Percentiles rank a stretch among this genome's conserved stretches.
phyloP scores from a whole-genome alignment of 768 basidiomycete species.

The Amanita polypyramis region DNA sequence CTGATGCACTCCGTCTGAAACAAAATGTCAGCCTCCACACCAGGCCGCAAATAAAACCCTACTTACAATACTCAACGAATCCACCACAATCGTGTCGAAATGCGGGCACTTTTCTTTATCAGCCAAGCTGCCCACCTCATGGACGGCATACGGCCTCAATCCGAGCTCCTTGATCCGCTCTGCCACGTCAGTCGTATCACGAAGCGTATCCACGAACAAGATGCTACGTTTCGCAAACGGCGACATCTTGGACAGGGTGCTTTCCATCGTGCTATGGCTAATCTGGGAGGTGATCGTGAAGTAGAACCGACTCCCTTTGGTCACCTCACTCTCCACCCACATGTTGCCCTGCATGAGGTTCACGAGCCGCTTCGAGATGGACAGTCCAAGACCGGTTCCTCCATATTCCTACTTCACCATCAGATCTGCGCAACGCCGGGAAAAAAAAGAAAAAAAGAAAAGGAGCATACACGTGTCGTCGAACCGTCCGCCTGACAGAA shows the following conservation, averaged over 20 bases:
- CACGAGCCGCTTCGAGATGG: constrained; percentile 95
- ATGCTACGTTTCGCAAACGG: constrained; percentile 85
- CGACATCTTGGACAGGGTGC: constrained; percentile 66
- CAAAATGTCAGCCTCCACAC: neutral
- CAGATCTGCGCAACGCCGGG: neutral
- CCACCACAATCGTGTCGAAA: constrained; percentile 93
- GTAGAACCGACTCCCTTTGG: constrained; percentile 91
- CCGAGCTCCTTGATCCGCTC: constrained; percentile 71
- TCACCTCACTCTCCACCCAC: constrained; percentile 96
- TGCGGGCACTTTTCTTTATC: constrained; percentile 77
- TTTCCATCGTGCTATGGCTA: constrained; percentile 63
- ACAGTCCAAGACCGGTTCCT: constrained; percentile 91
- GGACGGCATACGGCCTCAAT: constrained; percentile 65
- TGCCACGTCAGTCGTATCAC: constrained; percentile 66
- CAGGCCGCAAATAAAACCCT: constrained; percentile 3
- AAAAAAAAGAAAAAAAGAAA: constrained; percentile 10
- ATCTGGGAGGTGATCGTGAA: constrained; percentile 91
- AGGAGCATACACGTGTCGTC: constrained; percentile 69
- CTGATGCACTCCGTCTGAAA: constrained; percentile 78
- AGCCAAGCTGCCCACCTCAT: constrained; percentile 70
- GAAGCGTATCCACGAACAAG: constrained; percentile 81
- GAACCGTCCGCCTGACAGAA: constrained; percentile 99
- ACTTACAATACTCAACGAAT: constrained; percentile 75
- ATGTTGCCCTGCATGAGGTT: constrained; percentile 97
- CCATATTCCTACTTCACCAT: constrained; percentile 69